Base-by-base conservation (phyloP, 495 filamentous ascomycete species). In the Lepraria neglecta region DNA sequence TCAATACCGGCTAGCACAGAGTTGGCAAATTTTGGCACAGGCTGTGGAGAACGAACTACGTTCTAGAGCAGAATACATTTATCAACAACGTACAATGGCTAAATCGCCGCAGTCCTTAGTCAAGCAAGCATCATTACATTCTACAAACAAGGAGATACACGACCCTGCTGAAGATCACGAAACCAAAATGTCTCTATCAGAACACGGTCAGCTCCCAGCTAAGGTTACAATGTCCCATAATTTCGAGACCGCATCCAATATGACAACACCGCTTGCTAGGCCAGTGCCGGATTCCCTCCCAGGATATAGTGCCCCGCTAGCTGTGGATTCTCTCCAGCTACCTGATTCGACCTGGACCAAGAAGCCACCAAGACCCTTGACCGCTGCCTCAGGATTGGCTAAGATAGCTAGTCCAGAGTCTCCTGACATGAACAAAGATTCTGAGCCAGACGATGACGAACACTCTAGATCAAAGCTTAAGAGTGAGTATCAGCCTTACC, bases 201-300 rank as follows among this genome's bases (percentile, higher is more conserved):
- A 24, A 15, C 40, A 43, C 14, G 71, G 44, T 72, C 63, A 64
- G 57, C 58, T 46, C 77, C 72, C 57, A 75, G 70, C 62, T 75
- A 73, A 70, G 73, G 68, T 30, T 21, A 42, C 24, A 33, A 27
- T 40, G 9, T 40, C 59, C 9, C 30, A 19, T 21, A 43, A 47
- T 47, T 27, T 80, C 15, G 87, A 89, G 55, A 88, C 82, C 70
- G 85, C 84, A 44, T 94, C 90, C 1, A 90, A 87, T 61, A 81
- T 90, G 68, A 81, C 87, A 14, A 95, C 90, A 0, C 90, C 90
- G 1, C 76, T 92, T 46, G 90, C 84, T 6, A 80, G 83, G 28
- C 89, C 90, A 6, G 73, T 87, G 43, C 75, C 79, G 4, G 83
- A 84, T 56, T 75, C 76, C 11, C 70, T 71, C 2, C 59, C 69